These are phyloP conservation scores for Suhomyces tanzawaensis DNA, from an alignment of 805 yeast species.

Conservation along the genomic window DNA sequence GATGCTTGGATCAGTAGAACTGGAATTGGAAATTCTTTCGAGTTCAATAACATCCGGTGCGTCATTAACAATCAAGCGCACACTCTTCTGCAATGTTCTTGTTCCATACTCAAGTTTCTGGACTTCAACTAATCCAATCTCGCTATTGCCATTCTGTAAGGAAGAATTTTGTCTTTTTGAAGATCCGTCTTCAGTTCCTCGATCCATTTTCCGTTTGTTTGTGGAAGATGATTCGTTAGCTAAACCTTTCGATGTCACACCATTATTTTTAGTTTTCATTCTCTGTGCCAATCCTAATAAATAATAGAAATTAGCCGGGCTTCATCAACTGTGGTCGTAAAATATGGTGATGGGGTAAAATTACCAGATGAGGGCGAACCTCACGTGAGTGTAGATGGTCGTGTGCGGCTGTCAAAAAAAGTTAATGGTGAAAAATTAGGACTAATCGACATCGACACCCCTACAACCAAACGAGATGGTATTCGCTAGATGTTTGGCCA, in stretches of 20 bases:
- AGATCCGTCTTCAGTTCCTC: neutral
- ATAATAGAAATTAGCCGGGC: too few species aligned
- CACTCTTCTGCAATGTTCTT: slow-evolving; percentile 22
- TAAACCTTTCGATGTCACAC: slow-evolving; percentile 2
- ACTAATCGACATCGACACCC: neutral
- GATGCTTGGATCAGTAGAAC: slow-evolving; percentile 41
- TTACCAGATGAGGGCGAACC: neutral
- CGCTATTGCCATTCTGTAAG: neutral
- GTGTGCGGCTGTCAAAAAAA: neutral
- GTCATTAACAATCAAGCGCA: slow-evolving; percentile 27
- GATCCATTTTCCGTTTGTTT: neutral
- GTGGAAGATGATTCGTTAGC: neutral
- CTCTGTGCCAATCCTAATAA: neutral
- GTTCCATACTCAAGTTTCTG: slow-evolving; percentile 41
- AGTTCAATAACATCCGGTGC: slow-evolving; percentile 54
- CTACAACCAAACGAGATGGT: neutral
- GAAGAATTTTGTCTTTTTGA: neutral
- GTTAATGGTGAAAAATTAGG: neutral
- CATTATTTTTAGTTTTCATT: slow-evolving; percentile 3
- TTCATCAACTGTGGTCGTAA: too few species aligned
- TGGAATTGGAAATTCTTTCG: slow-evolving; percentile 26
- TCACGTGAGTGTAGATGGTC: neutral
- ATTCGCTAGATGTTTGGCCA: neutral
- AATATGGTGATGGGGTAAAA: neutral
- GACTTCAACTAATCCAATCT: slow-evolving; percentile 27